A percentile compares a stretch with the other conserved stretches of the same genome.
phyloP scores from a whole-genome alignment of 164 flowering plant species.

The Tetrastigma voinierianum region DNA sequence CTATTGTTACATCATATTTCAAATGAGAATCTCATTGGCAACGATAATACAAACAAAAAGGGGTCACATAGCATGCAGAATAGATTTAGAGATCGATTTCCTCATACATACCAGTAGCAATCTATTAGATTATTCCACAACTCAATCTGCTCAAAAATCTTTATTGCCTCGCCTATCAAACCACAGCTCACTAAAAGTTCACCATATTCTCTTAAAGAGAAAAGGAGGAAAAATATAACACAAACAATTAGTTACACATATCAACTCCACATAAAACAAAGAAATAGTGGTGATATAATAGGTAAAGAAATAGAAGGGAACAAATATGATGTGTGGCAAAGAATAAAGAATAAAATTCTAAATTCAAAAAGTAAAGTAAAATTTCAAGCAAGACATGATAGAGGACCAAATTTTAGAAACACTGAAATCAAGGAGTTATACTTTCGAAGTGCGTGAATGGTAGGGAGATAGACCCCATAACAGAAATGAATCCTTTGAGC shows the following conservation, averaged over 20 bases:
- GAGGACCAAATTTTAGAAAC: background rate
- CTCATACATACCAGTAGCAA: slow-evolving; percentile 61
- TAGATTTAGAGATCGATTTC: background rate
- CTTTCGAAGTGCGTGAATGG: slow-evolving; percentile 79
- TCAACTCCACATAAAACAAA: background rate
- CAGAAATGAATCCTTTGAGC: slow-evolving; percentile 54
- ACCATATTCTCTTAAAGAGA: slow-evolving; percentile 66
- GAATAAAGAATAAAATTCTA: background rate
- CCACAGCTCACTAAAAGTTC: slow-evolving; percentile 81
- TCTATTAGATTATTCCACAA: slow-evolving; percentile 94
- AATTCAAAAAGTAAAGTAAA: background rate
- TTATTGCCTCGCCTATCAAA: slow-evolving; percentile 85
- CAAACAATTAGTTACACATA: background rate
- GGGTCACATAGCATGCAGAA: background rate
- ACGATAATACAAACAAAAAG: slow-evolving; percentile 4
- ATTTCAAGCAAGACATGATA: background rate
- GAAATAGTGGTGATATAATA: too few relatives aligned
- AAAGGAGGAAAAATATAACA: background rate
- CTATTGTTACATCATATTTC: slow-evolving; percentile 27
- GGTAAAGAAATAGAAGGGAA: background rate
- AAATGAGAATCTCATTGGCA: slow-evolving; percentile 3
- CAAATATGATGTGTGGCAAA: background rate
- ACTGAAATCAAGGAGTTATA: slow-evolving; percentile 21
- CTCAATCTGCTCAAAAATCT: slow-evolving; percentile 79
- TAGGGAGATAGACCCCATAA: slow-evolving; percentile 60